Base-by-base conservation (phyloP, 2,329 filamentous ascomycete genomes). In the Phialophora tarda region DNA sequence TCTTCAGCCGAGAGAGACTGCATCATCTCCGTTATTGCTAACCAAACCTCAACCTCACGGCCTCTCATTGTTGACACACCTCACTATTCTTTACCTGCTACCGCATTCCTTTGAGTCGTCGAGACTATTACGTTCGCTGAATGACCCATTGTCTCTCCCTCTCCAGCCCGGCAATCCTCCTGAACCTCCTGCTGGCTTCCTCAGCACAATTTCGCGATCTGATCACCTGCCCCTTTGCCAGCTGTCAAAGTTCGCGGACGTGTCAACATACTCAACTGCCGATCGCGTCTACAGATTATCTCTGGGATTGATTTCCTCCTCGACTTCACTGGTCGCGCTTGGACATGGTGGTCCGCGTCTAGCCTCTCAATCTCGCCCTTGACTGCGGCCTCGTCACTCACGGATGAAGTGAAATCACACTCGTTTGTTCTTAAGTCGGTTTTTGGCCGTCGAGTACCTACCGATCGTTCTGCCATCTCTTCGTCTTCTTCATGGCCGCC, bases 401-500 rank as follows among this genome's bases (percentile, higher is more conserved):
- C 53, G 28, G 48, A 23, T 51, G 48, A 12, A 14, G 48, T 28
- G 21, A 28, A 51, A 24, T 10, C 21, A 51, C 48, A 26, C 14
- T 17, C 48, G 48, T 51, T 51, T 51, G 48, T 28, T 12, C 23
- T 44, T n/a, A 7, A 44, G 5, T 44, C 38, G 38, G 17, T 32
- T 34, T n/a, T 63, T 55, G 48, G 24, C 48, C 8, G 4, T 4
- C 48, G 48, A 3, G 6, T 12, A 26, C 21, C 21, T 26, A 24
- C 48, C 21, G 48, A 23, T 12, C 21, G 10, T 28, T 53, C 21
- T 28, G 48, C 10, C 32, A 14, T 28, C 10, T 21, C 26, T 28
- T 26, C 30, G 6, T 30, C 47, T n/a, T 51, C 48, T 6, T 21
- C 26, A 89, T 89, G 88, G 84, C 87, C 53, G 82, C 85, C 70